Evolutionary conservation across 1,139 yeast species (phyloP).

Genomic region (Meyerozyma athensensis): DNA sequence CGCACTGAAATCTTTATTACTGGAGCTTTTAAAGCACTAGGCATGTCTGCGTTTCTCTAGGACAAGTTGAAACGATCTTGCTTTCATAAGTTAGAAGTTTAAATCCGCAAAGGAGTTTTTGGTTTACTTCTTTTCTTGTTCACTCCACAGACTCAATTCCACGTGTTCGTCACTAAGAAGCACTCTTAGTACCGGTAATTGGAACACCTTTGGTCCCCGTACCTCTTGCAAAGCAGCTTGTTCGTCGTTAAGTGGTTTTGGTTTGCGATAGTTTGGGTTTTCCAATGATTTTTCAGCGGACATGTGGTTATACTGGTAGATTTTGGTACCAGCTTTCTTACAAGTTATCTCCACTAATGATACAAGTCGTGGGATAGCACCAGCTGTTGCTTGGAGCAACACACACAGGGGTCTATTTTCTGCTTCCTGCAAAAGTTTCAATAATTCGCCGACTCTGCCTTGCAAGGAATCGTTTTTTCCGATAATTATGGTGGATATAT

Average conservation of each 20-base stretch:
- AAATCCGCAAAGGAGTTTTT: not conserved
- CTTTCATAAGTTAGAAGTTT: too few relatives aligned
- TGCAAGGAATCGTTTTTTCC: not conserved
- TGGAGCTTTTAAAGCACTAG: too few relatives aligned
- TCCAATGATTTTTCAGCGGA: not conserved
- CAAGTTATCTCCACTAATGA: slow-evolving; percentile 3
- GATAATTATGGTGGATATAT: too few relatives aligned
- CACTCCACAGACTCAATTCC: slow-evolving; percentile 3
- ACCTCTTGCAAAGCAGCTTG: slow-evolving; percentile 1
- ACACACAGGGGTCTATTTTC: not conserved
- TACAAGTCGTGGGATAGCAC: not conserved
- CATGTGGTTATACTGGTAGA: slow-evolving; percentile 3
- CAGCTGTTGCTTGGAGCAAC: too few relatives aligned
- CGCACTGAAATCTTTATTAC: too few relatives aligned
- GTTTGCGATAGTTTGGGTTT: not conserved
- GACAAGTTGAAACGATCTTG: too few relatives aligned
- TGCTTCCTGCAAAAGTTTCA: not conserved
- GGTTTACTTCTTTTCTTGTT: not conserved
- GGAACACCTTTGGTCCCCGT: slow-evolving; percentile 3
- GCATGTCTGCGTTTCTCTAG: too few relatives aligned
- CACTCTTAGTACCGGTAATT: not conserved
- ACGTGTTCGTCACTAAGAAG: not conserved
- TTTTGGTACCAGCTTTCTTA: not conserved
- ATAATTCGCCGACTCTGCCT: not conserved
- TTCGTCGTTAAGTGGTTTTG: not conserved